A percentile compares a stretch with the other conserved stretches of the same genome.
phyloP scores from a whole-genome alignment of 768 basidiomycete genomes.

The Lyophyllum atratum region DNA sequence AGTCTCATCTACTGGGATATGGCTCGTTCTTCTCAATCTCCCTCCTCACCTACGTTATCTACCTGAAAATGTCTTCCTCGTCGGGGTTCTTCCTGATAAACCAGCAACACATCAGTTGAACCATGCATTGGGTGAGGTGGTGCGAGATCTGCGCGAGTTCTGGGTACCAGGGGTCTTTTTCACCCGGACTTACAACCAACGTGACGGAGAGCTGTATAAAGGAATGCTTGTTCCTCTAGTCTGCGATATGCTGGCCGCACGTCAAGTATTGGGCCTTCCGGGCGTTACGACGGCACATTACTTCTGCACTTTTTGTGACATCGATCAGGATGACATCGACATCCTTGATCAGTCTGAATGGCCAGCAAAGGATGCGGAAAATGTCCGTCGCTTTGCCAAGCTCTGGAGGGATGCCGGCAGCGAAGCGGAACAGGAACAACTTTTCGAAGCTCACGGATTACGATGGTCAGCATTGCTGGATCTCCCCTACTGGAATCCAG shows the following conservation, averaged over 20 bases:
- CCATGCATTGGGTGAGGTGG: conserved; percentile 33
- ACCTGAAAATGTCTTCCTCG: conserved; percentile 35
- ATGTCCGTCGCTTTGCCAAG: conserved; percentile 18
- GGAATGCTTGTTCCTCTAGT: conserved; percentile 5
- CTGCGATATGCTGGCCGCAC: conserved; percentile 12
- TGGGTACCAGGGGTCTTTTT: conserved; percentile 32
- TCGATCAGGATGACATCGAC: conserved; percentile 25
- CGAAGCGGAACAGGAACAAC: conserved; percentile 9
- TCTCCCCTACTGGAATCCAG: conserved; percentile 42
- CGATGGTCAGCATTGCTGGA: conserved; percentile 31
- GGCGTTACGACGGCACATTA: conserved; percentile 13
- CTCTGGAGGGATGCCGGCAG: conserved; percentile 23
- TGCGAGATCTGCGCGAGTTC: conserved; percentile 31
- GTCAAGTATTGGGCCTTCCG: conserved; percentile 26
- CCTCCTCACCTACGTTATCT: not conserved
- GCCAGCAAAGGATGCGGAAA: conserved; percentile 13
- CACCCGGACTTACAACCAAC: not conserved
- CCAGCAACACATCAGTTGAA: conserved; percentile 33
- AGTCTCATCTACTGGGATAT: conserved; percentile 22
- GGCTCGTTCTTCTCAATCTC: not conserved
- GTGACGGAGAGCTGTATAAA: conserved; percentile 20
- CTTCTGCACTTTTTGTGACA: conserved; percentile 30
- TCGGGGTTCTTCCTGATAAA: conserved; percentile 25
- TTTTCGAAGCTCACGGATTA: conserved; percentile 24
- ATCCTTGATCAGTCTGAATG: conserved; percentile 27